A percentile compares a stretch with the other conserved stretches of the same genome.
Evolutionary conservation across 2,329 filamentous ascomycete genomes (phyloP).

Genomic region (Colletotrichum echinochloae): DNA sequence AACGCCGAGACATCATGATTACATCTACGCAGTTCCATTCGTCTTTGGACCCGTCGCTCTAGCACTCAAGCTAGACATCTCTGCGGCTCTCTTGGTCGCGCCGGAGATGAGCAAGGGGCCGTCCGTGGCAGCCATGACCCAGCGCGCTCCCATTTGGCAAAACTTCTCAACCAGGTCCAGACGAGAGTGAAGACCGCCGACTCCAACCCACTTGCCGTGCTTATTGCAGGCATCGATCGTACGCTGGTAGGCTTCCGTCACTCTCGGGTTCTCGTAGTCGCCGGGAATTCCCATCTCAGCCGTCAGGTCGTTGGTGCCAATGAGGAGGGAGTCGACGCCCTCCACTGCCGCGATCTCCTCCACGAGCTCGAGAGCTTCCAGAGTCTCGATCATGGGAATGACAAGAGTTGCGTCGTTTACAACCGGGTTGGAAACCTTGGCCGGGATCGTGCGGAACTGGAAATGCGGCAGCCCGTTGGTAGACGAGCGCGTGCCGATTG

Average conservation of each 20-base stretch:
- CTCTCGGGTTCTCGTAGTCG: conserved; percentile 51
- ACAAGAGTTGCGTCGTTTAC: conserved; percentile 52
- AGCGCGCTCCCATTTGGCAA: conserved; percentile 45
- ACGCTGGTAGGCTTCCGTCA: conserved; percentile 47
- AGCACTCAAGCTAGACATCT: conserved; percentile 44
- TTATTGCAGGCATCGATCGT: conserved; percentile 53
- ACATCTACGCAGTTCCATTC: conserved; percentile 15
- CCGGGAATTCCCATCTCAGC: conserved; percentile 58
- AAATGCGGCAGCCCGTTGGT: conserved; percentile 52
- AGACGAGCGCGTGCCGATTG: conserved; percentile 51
- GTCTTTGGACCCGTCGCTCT: conserved; percentile 27
- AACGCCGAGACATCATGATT: background rate
- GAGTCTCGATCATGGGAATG: conserved; percentile 58
- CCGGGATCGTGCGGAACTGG: conserved; percentile 50
- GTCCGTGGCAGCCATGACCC: conserved; percentile 47
- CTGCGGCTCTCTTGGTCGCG: conserved; percentile 44
- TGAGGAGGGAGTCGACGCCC: conserved; percentile 54
- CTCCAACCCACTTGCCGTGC: conserved; percentile 53
- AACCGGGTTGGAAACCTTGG: conserved; percentile 49
- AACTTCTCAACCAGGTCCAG: conserved; percentile 55
- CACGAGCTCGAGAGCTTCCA: conserved; percentile 51
- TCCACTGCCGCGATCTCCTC: conserved; percentile 55
- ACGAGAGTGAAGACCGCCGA: conserved; percentile 55
- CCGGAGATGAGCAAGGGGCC: conserved; percentile 45
- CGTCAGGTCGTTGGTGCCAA: conserved; percentile 58